A percentile compares a stretch with the other conserved stretches of the same genome.
phyloP scores from a whole-genome alignment of 2,329 filamentous ascomycete species.

The Neofusicoccum cordaticola region DNA sequence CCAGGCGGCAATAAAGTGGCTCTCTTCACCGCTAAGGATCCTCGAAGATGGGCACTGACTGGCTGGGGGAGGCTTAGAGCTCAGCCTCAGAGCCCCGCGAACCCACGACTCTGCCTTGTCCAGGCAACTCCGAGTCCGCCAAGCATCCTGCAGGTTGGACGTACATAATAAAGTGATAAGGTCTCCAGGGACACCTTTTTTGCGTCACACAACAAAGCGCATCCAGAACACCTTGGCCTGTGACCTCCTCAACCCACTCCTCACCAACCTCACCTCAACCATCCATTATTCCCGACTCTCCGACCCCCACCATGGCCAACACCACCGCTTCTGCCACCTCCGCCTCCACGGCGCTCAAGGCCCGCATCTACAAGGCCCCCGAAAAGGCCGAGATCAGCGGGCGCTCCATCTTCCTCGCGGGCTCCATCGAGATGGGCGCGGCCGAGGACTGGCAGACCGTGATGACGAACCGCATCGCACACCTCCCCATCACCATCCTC shows the following conservation, averaged over 20 bases:
- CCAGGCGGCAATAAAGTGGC: too few species aligned
- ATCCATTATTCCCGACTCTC: not conserved
- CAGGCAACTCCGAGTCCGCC: too few species aligned
- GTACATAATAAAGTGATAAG: too few species aligned
- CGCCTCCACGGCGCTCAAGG: conserved; percentile 13
- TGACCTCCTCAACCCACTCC: too few species aligned
- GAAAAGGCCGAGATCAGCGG: conserved; percentile 22
- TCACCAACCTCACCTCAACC: not conserved
- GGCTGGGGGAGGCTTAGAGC: too few species aligned
- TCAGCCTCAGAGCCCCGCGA: too few species aligned
- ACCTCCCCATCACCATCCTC: conserved; percentile 54
- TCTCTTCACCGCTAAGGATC: not conserved
- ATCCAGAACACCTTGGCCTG: too few species aligned
- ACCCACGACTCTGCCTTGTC: too few species aligned
- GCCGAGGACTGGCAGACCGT: conserved; percentile 53
- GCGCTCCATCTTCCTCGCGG: conserved; percentile 56
- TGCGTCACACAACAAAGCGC: too few species aligned
- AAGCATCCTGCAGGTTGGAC: too few species aligned
- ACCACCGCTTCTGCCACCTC: conserved; percentile 23
- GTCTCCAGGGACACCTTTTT: too few species aligned
- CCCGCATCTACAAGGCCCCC: conserved; percentile 21
- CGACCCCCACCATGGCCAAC: not conserved
- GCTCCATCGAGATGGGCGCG: conserved; percentile 50
- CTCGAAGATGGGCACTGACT: too few species aligned
- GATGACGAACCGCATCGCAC: conserved; percentile 35